Evolutionary conservation across 2,329 filamentous ascomycete species (phyloP), one percentile per base, ranked within the genome.

Genomic region (Cryphonectria nitschkei): DNA sequence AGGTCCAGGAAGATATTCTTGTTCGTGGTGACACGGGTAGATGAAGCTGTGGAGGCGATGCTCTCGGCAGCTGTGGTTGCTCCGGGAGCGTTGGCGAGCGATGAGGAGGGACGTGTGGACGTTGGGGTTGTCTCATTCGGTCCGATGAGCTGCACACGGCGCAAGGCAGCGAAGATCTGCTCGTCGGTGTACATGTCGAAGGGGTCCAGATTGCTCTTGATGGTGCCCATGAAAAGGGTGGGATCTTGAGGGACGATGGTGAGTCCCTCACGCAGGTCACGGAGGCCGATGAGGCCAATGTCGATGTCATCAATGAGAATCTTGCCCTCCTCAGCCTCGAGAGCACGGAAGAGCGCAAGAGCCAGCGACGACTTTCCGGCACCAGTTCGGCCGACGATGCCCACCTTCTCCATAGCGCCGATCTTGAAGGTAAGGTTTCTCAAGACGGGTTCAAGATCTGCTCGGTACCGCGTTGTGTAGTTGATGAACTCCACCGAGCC

Each of bases 181-280:
- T 96, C 93, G 76, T 99, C 94, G 0, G 92, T 94, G 81, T 97
- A 97, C 52, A 93, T 83, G 22, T 90, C 87, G 80, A 99, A 99
- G 0, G 96, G 96, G 79, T 99, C 96, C 32, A 99, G 87, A 78
- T 99, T 99, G 79, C 86, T 94, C 73, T 95, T 89, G 73, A 98
- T 92, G 0, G 95, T 98, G 74, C 95, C 95, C 19, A 91, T 95
- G 82, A 98, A 98, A 0, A 98, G 86, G 0, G 95, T 98, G 68
- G 93, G 96, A 78, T 99, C 96, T 83, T 99, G 96, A 39, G 96
- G 96, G 70, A 99, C 96, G 81, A 99, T 98, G 0, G 97, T 98
- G 76, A 99, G 97, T 63, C 93, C 92, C 82, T 97, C 92, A 69
- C 96, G 92, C 76, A 99, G 85, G 81, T 98, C 95, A 74, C 93